Evolutionary conservation across 1,284 basidiomycete genomes (phyloP), one percentile per base, ranked within the genome.

Genomic region (Afroboletus lepidellus): DNA sequence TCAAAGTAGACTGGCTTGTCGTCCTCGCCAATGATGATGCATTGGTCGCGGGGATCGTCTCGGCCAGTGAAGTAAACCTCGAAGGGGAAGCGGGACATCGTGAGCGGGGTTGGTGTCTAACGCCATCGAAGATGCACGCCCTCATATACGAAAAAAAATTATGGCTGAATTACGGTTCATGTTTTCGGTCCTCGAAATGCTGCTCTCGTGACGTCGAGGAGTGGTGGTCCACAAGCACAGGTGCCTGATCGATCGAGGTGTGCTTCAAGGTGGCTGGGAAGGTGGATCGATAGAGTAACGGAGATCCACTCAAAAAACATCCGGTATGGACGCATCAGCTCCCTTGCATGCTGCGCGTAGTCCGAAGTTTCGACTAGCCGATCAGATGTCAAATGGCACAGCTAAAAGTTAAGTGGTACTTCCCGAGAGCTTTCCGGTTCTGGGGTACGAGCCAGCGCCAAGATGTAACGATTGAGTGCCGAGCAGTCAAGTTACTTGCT

Each of bases 21-120:
- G 65, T 83, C 80, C 61, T 82, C 78, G 36, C 85, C 84, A 55
- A 88, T 86, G 72, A 87, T 72, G 55, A 83, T 76, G 66, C 81
- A 85, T 52, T 74, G 76, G 57, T 80, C 66, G 36, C 84, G 79
- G 36, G 84, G 84, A 71, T 87, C 78, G 63, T 83, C 81, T 62
- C 71, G 73, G 53, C 84, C 82, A 45, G 84, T 84, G 74, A 87
- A 89, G 70, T 80, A 87, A 27, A 89, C 72, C 62, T 83, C 76
- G 67, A 78, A 81, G 53, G 74, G 70, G 51, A 71, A 70, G 57
- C 23, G 3, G 37, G 62, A 50, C 70, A 72, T 68, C 41, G 47
- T 18, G 45, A 38, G 34, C 23, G 41, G 50, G 23, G 4, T 16
- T 54, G 53, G 34, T 56, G 56, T 45, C 43, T 30, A 33, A 36